Conservation (phyloP, 208 protist genomes). For the Herpetomonas samuelpessoai region DNA sequence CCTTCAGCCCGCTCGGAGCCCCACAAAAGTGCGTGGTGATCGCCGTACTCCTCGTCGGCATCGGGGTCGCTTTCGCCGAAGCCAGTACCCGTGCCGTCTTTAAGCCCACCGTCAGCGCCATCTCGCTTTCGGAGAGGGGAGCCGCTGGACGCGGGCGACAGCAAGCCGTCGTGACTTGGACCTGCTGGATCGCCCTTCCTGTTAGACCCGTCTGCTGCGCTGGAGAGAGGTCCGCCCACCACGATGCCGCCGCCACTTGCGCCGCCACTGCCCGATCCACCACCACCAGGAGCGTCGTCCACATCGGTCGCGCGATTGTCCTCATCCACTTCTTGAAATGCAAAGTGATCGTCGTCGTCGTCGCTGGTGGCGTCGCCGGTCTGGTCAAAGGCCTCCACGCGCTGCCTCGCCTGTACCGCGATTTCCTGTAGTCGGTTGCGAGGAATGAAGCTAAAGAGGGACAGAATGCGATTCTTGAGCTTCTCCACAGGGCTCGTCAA, state of each 20-base stretch:
- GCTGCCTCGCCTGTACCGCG: constrained; percentile 5
- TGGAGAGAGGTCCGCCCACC: too few relatives aligned
- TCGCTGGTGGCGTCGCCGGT: constrained; percentile 6
- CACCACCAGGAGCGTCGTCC: too few relatives aligned
- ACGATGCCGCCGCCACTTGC: too few relatives aligned
- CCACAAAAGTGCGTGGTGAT: not conserved
- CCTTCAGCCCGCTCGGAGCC: not conserved
- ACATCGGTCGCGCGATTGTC: too few relatives aligned
- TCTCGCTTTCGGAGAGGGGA: not conserved
- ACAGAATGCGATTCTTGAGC: constrained; percentile 15
- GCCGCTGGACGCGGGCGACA: not conserved
- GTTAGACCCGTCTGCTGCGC: too few relatives aligned
- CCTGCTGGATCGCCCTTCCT: too few relatives aligned
- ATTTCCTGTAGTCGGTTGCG: constrained; percentile 10
- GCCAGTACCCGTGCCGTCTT: not conserved
- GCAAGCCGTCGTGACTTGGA: too few relatives aligned
- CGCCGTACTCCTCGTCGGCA: not conserved
- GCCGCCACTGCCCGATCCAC: too few relatives aligned
- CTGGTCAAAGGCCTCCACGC: constrained; percentile 10
- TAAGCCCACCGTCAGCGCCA: not conserved
- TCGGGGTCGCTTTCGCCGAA: not conserved
- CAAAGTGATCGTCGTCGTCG: not conserved
- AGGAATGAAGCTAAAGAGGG: constrained; percentile 16
- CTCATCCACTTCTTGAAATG: not conserved
- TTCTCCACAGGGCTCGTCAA: constrained; percentile 4